A percentile compares a stretch with the other conserved stretches of the same genome.
Evolutionary conservation across 495 filamentous ascomycete genomes (phyloP).

Genomic region (Xylaria intraflava): DNA sequence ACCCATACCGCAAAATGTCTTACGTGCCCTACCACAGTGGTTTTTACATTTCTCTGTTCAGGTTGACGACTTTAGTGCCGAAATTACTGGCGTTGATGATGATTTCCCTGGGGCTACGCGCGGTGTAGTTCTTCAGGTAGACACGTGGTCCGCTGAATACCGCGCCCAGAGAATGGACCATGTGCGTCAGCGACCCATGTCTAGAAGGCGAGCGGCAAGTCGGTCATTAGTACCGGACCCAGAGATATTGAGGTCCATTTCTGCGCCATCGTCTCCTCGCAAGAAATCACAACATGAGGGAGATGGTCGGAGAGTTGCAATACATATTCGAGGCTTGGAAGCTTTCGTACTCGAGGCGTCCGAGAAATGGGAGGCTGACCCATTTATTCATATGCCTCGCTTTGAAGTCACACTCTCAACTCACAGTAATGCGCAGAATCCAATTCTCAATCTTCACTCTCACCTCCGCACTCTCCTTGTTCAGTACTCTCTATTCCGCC

Average conservation of each 20-base stretch:
- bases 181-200: constrained; percentile 38
- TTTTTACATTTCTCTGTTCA: constrained; percentile 76
- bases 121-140: constrained; percentile 77
- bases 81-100: constrained; percentile 81
- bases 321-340: constrained; percentile 78
- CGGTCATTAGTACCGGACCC: constrained; percentile 52
- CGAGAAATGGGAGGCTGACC: constrained; percentile 76
- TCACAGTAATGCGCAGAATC: constrained; percentile 74
- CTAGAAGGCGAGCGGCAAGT: constrained; percentile 53
- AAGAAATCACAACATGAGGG: constrained; percentile 53
- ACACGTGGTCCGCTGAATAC: constrained; percentile 89
- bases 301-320: constrained; percentile 74
- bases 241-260: constrained; percentile 50
- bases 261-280: constrained; percentile 54
- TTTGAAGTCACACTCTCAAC: constrained; percentile 85
- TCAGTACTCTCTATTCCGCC: constrained; percentile 89
- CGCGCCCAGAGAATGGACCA: constrained; percentile 67
- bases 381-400: constrained; percentile 78
- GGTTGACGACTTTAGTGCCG: constrained; percentile 80
- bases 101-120: constrained; percentile 70
- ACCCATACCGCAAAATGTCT: constrained; percentile 51
- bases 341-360: constrained; percentile 82
- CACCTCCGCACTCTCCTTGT: constrained; percentile 68
- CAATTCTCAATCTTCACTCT: constrained; percentile 80
- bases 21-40: constrained; percentile 78